phyloP scores from a whole-genome alignment of 495 filamentous ascomycete species.

The Extremus antarcticus region DNA sequence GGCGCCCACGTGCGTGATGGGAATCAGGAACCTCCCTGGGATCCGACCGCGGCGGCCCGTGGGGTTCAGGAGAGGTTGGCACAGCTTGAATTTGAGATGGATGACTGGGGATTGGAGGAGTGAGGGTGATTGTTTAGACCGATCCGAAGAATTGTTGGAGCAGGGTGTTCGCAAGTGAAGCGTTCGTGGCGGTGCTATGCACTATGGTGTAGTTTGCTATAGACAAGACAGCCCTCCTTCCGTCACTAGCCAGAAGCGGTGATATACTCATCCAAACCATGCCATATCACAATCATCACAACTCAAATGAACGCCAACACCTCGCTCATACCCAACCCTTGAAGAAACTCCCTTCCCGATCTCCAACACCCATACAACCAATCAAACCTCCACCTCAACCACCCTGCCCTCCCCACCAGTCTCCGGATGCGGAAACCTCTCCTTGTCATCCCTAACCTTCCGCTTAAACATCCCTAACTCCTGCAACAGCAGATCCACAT shows the following conservation, averaged over 20 bases:
- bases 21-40: too few relatives aligned
- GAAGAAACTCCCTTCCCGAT: too few relatives aligned
- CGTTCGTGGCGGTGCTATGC: not conserved
- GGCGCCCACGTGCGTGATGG: too few relatives aligned
- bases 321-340: not conserved
- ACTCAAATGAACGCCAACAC: too few relatives aligned
- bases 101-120: not conserved
- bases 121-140: not conserved
- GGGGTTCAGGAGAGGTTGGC: too few relatives aligned
- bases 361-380: not conserved
- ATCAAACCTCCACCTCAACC: not conserved
- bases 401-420: not conserved
- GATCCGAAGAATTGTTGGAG: too few relatives aligned
- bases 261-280: not conserved
- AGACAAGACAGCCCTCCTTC: not conserved
- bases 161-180: too few relatives aligned
- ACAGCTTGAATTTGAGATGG: too few relatives aligned
- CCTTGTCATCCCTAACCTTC: slow-evolving; percentile 70
- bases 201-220: not conserved
- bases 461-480: slow-evolving; percentile 72
- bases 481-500: slow-evolving; percentile 54
- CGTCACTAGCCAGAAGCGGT: not conserved
- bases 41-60: too few relatives aligned
- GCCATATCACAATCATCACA: not conserved
- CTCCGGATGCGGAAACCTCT: slow-evolving; percentile 32